Evolutionary conservation across 768 basidiomycete genomes (phyloP).

Genomic region (Myochromella boudieri): DNA sequence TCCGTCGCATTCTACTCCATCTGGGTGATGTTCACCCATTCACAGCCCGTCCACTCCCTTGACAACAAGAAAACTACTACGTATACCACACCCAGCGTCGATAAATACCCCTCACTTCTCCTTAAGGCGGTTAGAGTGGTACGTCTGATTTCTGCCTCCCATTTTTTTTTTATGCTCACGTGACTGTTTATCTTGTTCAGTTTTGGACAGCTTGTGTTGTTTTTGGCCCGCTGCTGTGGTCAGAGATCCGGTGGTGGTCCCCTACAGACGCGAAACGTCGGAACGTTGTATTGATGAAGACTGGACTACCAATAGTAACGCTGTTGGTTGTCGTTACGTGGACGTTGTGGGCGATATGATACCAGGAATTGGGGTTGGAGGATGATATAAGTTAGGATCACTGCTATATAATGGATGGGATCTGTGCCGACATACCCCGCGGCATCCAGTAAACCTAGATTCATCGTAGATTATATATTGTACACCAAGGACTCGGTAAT

Average conservation of each 20-base stretch:
- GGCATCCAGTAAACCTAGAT: too few relatives aligned
- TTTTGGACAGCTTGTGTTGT: slow-evolving; percentile 93
- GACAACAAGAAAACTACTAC: slow-evolving; percentile 33
- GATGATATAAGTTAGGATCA: too few relatives aligned
- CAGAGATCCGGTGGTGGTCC: slow-evolving; percentile 78
- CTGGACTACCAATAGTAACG: background rate
- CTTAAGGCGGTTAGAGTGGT: slow-evolving; percentile 70
- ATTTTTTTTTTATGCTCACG: background rate
- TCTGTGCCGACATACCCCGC: too few relatives aligned
- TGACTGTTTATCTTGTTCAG: slow-evolving; percentile 33
- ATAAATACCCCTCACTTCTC: slow-evolving; percentile 68
- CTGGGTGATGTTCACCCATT: slow-evolving; percentile 80
- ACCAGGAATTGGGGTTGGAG: too few relatives aligned
- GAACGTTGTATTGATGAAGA: slow-evolving; percentile 1
- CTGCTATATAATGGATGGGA: too few relatives aligned
- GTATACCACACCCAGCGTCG: slow-evolving; percentile 41
- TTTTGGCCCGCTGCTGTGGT: slow-evolving; percentile 85
- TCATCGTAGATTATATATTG: too few relatives aligned
- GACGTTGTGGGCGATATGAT: slow-evolving; percentile 5
- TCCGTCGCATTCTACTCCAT: slow-evolving; percentile 93
- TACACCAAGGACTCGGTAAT: too few relatives aligned
- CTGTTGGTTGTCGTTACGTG: slow-evolving; percentile 2
- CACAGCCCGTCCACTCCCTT: slow-evolving; percentile 23
- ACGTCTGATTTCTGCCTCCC: slow-evolving; percentile 30
- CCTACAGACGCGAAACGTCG: slow-evolving; percentile 18